Evolutionary conservation across 1,284 basidiomycete species (phyloP), one percentile per base, ranked within the genome.

Genomic region (Pterulicium gracile): DNA sequence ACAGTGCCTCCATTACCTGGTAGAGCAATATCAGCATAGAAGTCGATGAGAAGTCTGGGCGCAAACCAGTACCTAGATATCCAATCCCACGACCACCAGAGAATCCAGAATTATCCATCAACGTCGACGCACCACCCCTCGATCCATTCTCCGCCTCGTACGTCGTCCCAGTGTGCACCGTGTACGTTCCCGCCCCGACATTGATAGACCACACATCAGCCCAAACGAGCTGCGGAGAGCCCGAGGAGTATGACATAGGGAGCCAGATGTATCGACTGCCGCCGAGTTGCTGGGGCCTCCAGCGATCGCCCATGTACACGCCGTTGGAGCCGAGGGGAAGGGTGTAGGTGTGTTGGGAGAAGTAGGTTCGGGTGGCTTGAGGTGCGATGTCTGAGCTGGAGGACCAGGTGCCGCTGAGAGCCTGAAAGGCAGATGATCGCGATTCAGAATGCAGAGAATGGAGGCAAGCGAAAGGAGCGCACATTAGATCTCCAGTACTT

Each of bases 281-380:
- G 10, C 78, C 77, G 3, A 80, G 66, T 4, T 75, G 54, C 35
- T 57, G 56, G n/a, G 74, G 68, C 17, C 74, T 62, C 79, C 78
- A 81, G 36, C 78, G 70, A 56, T 81, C 79, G 40, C 78, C 78
- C 73, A 79, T 78, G 56, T 80, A 80, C 47, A 80, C 69, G 1
- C 67, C 71, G 51, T 70, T 71, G 2, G 61, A 61, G 5, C 68
- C 74, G 39, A 79, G 59, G 5, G 68, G 65, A 43, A 79, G 58
- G 55, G 79, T 73, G 54, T 64, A 79, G 5, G 72, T 65, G 58
- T 80, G 80, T 59, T 80, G 79, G 19, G 77, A 79, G 55, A 72
- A 78, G 56, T 75, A 81, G 2, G 77, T 81, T 39, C 70, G 65
- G 20, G 68, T 68, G 35, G 66, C 58, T 49, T 58, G 49, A 2